Base-by-base conservation (phyloP, 2,329 filamentous ascomycete genomes). In the Cercospora nicotianae region DNA sequence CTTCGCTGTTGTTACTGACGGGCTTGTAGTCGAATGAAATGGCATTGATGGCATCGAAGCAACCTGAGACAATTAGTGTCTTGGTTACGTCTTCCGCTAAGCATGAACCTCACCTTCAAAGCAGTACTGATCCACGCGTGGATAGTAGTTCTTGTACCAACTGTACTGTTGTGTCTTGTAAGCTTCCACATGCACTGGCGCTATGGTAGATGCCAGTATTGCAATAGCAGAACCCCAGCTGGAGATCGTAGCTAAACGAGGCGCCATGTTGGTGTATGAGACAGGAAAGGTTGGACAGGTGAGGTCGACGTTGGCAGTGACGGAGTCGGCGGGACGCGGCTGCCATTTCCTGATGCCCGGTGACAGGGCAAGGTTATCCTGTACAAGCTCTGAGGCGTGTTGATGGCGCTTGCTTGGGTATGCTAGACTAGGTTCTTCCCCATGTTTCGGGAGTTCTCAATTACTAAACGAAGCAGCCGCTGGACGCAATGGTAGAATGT, bases 131-230 rank as follows among this genome's bases (percentile, higher is more conserved):
- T 65, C 48, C 23, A 64, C 51, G 20, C 51, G 33, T 31, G 66
- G 70, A 36, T 68, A 70, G 48, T 72, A 72, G 62, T 72, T 28
- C 42, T 70, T 70, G 59, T 70, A 72, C 67, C 65, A 71, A 33
- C 60, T 64, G 61, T 67, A 67, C 39, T 69, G 60, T 42, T 69
- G 64, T n/a, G 53, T 61, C 30, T 36, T 20, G 45, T 58, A 62
- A 26, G 33, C 39, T 26, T 64, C 53, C 10, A 30, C 28, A 26
- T 23, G 12, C 7, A 26, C 61, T 48, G 66, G 57, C 2, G n/a
- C 7, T 3, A 39, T 57, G 18, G 58, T 10, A 1, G 30, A 53
- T 3, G 51, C 23, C 18, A 60, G 45, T 26, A 67, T 53, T 18
- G 51, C 48, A 9, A 23, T 16, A 18, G 60, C 39, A 18, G 18